These are phyloP conservation scores for Oenanthe javanica DNA, from an alignment of 140 eudicot species.

Conservation along the genomic window DNA sequence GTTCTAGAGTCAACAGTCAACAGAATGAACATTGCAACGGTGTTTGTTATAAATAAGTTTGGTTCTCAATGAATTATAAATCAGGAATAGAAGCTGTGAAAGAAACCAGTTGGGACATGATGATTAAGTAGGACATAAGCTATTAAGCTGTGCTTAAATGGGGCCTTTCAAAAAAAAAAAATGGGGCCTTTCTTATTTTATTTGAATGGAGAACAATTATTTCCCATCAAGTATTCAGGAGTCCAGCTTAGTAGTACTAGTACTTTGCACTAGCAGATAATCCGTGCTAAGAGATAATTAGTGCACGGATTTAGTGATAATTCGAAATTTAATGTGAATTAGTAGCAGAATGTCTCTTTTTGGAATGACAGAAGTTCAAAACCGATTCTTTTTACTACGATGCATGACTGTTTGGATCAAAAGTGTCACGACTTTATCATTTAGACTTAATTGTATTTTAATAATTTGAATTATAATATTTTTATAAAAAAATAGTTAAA, in stretches of 20 bases:
- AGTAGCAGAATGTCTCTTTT: neutral
- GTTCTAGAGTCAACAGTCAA: neutral
- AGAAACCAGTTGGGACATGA: neutral
- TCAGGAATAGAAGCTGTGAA: neutral
- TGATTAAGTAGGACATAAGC: neutral
- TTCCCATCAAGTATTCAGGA: neutral
- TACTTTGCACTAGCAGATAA: too few relatives aligned
- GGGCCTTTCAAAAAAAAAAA: too few relatives aligned
- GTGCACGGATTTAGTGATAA: too few relatives aligned
- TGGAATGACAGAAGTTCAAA: neutral
- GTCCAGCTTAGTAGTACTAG: too few relatives aligned
- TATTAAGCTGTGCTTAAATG: neutral
- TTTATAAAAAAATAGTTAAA: too few relatives aligned
- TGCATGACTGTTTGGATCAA: neutral
- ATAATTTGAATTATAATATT: too few relatives aligned
- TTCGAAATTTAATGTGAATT: neutral
- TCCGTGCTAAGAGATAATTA: too few relatives aligned
- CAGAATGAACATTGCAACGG: neutral
- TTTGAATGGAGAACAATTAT: neutral
- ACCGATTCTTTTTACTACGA: neutral
- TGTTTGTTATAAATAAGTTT: neutral
- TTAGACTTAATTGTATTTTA: too few relatives aligned
- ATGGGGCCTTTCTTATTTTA: neutral
- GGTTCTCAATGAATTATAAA: too few relatives aligned
- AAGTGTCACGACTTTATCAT: neutral